Percentiles rank a stretch among this genome's conserved stretches.
Conservation (phyloP, 352 stramenopile species). For the Phytophthora tentaculata region DNA sequence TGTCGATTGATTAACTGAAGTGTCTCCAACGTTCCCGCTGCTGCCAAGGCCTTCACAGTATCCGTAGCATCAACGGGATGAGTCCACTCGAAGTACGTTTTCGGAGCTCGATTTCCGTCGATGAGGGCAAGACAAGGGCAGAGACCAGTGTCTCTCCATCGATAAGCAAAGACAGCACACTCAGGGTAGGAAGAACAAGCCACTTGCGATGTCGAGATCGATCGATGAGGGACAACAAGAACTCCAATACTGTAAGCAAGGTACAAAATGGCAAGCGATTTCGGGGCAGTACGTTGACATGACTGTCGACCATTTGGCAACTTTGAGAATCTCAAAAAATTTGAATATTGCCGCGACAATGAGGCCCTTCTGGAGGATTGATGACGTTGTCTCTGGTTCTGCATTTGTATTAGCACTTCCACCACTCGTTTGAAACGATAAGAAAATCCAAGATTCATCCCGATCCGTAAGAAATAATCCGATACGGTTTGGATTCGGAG, state of each 20-base stretch:
- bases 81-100: constrained; percentile 44
- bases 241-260: constrained; percentile 13
- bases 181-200: constrained; percentile 32
- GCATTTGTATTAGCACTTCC: constrained; percentile 35
- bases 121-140: constrained; percentile 47
- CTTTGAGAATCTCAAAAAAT: constrained; percentile 9
- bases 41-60: constrained; percentile 26
- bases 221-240: constrained; percentile 18
- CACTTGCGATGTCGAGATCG: constrained; percentile 15
- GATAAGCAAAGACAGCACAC: constrained; percentile 41
- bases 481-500: constrained; percentile 35
- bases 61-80: constrained; percentile 36
- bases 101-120: constrained; percentile 36
- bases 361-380: constrained; percentile 3
- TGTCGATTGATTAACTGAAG: constrained; percentile 47
- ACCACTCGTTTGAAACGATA: constrained; percentile 49
- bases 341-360: background rate
- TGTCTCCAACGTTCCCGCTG: constrained; percentile 35
- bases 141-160: constrained; percentile 17
- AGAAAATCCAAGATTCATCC: constrained; percentile 45
- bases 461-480: constrained; percentile 42
- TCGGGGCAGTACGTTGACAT: constrained; percentile 29
- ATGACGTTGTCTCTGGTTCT: constrained; percentile 7
- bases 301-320: background rate
- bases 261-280: constrained; percentile 27